Base-by-base conservation (phyloP, 768 basidiomycete species). In the Termitomyces sp. region DNA sequence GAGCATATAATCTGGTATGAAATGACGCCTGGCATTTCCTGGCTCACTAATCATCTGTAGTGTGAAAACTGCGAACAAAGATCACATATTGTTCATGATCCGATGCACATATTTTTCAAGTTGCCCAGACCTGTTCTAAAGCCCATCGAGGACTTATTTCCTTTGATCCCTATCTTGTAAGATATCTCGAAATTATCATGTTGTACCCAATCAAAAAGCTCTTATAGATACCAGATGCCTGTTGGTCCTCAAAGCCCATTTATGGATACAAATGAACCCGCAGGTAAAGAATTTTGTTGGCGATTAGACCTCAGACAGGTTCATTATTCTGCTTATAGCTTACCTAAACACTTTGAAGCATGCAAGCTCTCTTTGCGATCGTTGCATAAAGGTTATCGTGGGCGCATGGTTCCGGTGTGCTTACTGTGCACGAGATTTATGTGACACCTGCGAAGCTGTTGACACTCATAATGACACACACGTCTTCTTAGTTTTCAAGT, bases 381-480 rank as follows among this genome's bases (percentile, higher is more conserved):
- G 85, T 44, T 95, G 95, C 67, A 82, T 93, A 76, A 79, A 77
- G 24, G 79, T 77, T 48, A 95, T 97, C 52, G 71, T 76, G n/a
- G 95, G 95, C 15, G 81, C 83, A 61, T 98, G 95, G 95, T 89
- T 86, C 70, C 82, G 88, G 61, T 98, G 95, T 64, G 92, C 84
- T 4, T 91, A 93, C 65, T 97, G 94, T 64, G 78, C 79, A 6
- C 85, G 81, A 61, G 95, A 98, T 66, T 73, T 96, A n/a, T 97
- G 95, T 70, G 83, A 84, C 41, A 78, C 78, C 30, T 96, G 94
- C 62, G 89, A 94, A 68, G 77, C 73, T 45, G 71, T 88, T 26
- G 92, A 92, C 64, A 87, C 87, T 44, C 94, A 97, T 64, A 81
- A 94, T 61, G 76, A 81, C 56, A 83, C 81, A 1, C 94, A 96